Conservation (phyloP, 768 basidiomycete species). For the Panaeolus papilionaceus region DNA sequence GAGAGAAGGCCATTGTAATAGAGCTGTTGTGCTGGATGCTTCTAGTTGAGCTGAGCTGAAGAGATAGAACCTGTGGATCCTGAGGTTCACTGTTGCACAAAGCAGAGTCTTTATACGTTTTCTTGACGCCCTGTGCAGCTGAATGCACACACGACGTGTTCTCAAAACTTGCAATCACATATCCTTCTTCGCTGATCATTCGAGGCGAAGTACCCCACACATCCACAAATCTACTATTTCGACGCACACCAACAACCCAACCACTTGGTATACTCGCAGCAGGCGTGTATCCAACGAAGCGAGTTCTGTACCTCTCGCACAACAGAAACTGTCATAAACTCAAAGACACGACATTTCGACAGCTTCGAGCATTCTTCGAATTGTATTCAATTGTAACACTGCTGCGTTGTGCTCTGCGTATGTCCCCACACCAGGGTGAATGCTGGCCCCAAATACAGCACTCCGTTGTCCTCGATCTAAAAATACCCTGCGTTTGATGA, state of each 20-base stretch:
- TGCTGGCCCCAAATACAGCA: background rate
- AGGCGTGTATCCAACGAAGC: background rate
- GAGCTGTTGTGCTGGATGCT: background rate
- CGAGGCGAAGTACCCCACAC: background rate
- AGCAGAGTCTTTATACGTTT: background rate
- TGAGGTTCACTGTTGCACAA: background rate
- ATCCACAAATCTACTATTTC: background rate
- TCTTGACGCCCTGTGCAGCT: background rate
- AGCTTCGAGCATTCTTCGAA: background rate
- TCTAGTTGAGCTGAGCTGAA: background rate
- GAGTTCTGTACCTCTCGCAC: background rate
- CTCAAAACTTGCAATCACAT: background rate
- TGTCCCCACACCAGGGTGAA: background rate
- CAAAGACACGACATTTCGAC: background rate
- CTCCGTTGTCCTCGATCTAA: background rate
- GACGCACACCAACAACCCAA: background rate
- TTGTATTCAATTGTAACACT: background rate
- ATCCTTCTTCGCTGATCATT: background rate
- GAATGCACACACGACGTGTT: background rate
- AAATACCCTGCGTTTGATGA: background rate
- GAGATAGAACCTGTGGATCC: background rate
- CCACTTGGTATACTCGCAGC: background rate
- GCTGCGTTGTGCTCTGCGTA: background rate
- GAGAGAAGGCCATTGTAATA: conserved; percentile 23
- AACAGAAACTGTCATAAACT: background rate